These are phyloP conservation scores for Ambrosia hybrid DNA, from an alignment of 140 eudicot genomes.

Conservation along the genomic window DNA sequence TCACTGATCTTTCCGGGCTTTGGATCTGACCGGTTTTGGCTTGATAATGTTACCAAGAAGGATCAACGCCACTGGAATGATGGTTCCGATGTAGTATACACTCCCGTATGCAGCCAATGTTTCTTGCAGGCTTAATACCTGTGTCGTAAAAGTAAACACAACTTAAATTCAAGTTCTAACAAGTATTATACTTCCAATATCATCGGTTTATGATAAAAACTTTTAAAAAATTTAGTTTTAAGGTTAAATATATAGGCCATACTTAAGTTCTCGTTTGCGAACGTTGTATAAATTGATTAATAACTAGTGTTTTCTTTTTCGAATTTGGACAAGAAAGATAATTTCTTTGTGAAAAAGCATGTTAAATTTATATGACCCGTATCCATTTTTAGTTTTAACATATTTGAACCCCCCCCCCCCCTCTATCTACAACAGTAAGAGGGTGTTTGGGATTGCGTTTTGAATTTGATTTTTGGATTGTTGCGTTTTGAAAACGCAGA, in stretches of 20 bases:
- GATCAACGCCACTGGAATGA: constrained; percentile 60
- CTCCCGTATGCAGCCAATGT: constrained; percentile 80
- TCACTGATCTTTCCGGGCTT: constrained; percentile 69
- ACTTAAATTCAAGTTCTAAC: not conserved
- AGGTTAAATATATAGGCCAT: not conserved
- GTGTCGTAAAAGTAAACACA: constrained; percentile 5
- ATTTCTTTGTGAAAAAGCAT: not conserved
- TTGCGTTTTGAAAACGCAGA: too few relatives aligned
- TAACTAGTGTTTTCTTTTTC: not conserved
- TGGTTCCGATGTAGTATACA: constrained; percentile 74
- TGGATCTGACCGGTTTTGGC: constrained; percentile 70
- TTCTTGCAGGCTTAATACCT: constrained; percentile 84
- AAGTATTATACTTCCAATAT: not conserved
- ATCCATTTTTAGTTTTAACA: too few relatives aligned
- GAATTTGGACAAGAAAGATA: not conserved
- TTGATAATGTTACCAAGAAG: constrained; percentile 57
- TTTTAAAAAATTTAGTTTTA: not conserved
- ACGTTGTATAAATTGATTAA: not conserved
- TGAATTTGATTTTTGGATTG: too few relatives aligned
- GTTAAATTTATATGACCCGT: not conserved
- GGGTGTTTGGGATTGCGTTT: too few relatives aligned
- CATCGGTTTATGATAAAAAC: not conserved
- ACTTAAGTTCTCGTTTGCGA: not conserved
- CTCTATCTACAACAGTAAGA: too few relatives aligned
- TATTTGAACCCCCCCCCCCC: too few relatives aligned